Conservation (phyloP, 345 rosid species). For the Eutrema japonicum region DNA sequence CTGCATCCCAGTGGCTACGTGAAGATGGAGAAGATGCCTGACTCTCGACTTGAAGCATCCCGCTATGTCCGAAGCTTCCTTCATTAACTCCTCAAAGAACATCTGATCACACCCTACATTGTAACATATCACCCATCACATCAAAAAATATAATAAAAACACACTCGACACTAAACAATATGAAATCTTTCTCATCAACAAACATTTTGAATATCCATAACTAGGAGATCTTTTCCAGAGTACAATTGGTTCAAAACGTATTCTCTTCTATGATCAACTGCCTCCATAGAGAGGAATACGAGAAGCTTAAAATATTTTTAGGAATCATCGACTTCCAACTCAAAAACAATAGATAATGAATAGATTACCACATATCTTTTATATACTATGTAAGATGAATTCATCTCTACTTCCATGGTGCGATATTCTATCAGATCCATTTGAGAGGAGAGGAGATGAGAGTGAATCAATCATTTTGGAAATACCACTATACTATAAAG, state of each 20-base stretch:
- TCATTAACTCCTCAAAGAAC: slow-evolving; percentile 86
- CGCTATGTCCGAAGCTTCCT: slow-evolving; percentile 78
- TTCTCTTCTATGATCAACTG: no score
- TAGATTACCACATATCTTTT: not conserved
- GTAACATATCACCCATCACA: slow-evolving; percentile 8
- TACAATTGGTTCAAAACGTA: not conserved
- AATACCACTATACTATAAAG: not conserved
- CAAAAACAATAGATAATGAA: not conserved
- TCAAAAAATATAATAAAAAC: not conserved
- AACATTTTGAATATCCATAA: slow-evolving; percentile 1
- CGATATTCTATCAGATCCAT: no score
- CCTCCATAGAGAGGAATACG: not conserved
- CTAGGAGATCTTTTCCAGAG: not conserved
- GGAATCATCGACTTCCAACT: not conserved
- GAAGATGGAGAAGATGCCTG: slow-evolving; percentile 79
- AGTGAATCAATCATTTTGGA: not conserved
- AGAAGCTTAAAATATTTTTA: not conserved
- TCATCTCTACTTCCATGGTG: no score
- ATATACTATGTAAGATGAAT: not conserved
- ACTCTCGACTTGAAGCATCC: slow-evolving; percentile 83
- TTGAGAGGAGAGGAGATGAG: no score
- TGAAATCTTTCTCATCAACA: not conserved
- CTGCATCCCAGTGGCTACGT: slow-evolving; percentile 74
- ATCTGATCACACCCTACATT: slow-evolving; percentile 76
- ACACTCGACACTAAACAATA: not conserved